Base-by-base conservation (phyloP, 257 asterid genomes). In the Catharanthus roseus region DNA sequence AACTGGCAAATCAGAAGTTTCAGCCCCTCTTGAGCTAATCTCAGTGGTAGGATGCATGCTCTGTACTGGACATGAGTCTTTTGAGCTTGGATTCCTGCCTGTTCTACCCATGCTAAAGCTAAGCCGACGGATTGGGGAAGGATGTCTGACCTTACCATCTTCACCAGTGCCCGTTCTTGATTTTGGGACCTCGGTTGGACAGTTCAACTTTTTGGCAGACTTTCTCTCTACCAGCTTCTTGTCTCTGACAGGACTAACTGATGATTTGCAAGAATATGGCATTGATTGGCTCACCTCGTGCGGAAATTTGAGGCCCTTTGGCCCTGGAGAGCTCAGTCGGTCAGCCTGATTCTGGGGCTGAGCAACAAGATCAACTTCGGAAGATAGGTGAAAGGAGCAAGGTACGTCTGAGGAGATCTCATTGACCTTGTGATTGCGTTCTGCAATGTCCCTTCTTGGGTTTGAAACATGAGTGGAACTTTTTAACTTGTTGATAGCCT, bases 61-160 rank as follows among this genome's bases (percentile, higher is more conserved):
- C 44, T 67, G 74, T 7, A 74, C 74, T n/a, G 36, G 61, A 34
- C 76, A 54, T 12, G 82, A 77, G 61, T 67, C 81, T 67, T 77
- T 73, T 67, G 87, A 75, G 77, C 79, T 75, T 45, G 90, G 77
- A 75, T 65, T 76, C 82, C 76, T 80, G 80, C 85, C 82, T 56
- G 71, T 67, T 78, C 79, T 82, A 70, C 80, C 82, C 51, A 81
- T 77, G 60, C 80, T 82, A 49, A 73, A 81, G 82, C 81, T 73
- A 72, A 88, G 79, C 16, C 87, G 83, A 50, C 84, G 85, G 67
- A 82, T 82, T 69, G 91, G 91, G 50, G 96, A 90, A 56, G 86
- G 76, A 76, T 76, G 77, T 80, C 88, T 81, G 42, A 68, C 77
- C 67, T 83, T 86, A n/a, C 68, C 41, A 74, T 81, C 72, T 75